Evolutionary conservation across 2,329 filamentous ascomycete species (phyloP).

Genomic region (Hypoxylon sp.): DNA sequence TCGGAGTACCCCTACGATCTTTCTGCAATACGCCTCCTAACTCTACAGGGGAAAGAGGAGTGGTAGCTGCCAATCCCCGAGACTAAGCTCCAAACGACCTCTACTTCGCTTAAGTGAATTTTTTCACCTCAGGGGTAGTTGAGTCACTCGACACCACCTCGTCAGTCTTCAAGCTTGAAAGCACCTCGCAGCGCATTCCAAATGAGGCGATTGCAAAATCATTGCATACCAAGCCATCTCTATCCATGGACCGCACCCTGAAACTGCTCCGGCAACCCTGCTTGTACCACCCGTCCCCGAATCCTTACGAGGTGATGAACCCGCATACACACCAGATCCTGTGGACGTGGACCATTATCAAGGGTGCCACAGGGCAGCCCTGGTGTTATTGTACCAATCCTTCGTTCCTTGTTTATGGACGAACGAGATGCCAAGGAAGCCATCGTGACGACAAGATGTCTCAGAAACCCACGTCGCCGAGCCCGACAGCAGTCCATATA

Average conservation of each 20-base stretch:
- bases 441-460: background rate
- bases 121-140: slow-evolving; percentile 2
- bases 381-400: background rate
- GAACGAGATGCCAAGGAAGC: background rate
- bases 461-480: background rate
- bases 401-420: slow-evolving; percentile 1
- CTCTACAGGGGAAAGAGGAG: background rate
- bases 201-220: slow-evolving; percentile 5
- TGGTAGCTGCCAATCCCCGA: slow-evolving; percentile 9
- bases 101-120: slow-evolving; percentile 7
- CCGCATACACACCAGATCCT: background rate
- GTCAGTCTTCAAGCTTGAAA: slow-evolving; percentile 7
- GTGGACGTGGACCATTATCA: slow-evolving; percentile 16
- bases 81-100: slow-evolving; percentile 1
- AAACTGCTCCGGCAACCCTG: slow-evolving; percentile 4
- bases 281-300: background rate
- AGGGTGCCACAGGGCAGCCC: background rate
- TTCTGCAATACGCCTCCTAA: slow-evolving; percentile 6
- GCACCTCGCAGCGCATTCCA: slow-evolving; percentile 1
- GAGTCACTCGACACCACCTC: background rate
- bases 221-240: slow-evolving; percentile 19
- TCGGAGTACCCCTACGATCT: slow-evolving; percentile 18
- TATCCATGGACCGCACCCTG: slow-evolving; percentile 2
- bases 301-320: slow-evolving; percentile 3
- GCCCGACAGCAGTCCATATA: background rate